These are phyloP conservation scores for Alternaria sp. DNA, from an alignment of 2,329 filamentous ascomycete genomes.

Conservation along the genomic window DNA sequence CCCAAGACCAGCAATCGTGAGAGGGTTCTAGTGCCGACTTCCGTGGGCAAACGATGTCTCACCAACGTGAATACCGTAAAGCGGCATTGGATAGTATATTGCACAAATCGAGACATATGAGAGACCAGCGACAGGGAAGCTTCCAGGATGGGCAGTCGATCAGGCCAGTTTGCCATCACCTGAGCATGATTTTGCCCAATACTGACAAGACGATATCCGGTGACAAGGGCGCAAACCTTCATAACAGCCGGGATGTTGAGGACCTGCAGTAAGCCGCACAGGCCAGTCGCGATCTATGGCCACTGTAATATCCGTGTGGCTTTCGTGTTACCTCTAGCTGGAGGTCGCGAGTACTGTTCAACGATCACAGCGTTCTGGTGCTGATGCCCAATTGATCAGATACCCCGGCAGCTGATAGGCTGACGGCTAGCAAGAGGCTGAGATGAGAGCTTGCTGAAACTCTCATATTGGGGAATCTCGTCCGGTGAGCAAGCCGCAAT, in stretches of 20 bases:
- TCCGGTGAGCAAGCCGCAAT: neutral
- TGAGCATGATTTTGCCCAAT: neutral
- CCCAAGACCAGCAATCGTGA: neutral
- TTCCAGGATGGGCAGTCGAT: neutral
- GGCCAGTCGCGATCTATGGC: neutral
- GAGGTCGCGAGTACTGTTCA: neutral
- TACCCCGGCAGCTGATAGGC: neutral
- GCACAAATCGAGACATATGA: rapidly evolving
- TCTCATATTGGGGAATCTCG: neutral
- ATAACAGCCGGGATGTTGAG: neutral
- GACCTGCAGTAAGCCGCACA: neutral
- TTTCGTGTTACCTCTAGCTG: neutral
- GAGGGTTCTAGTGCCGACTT: neutral
- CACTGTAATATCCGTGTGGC: neutral
- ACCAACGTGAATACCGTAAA: neutral
- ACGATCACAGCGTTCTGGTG: neutral
- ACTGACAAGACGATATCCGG: neutral
- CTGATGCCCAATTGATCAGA: neutral
- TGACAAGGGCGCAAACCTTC: neutral
- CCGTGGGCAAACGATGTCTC: neutral
- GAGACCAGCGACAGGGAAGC: neutral
- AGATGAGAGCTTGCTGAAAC: neutral
- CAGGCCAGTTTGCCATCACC: neutral
- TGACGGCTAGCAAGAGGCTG: neutral
- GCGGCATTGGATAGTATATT: neutral